Evolutionary conservation across 805 yeast species (phyloP).

Genomic region (Ogataea paradorogensis): DNA sequence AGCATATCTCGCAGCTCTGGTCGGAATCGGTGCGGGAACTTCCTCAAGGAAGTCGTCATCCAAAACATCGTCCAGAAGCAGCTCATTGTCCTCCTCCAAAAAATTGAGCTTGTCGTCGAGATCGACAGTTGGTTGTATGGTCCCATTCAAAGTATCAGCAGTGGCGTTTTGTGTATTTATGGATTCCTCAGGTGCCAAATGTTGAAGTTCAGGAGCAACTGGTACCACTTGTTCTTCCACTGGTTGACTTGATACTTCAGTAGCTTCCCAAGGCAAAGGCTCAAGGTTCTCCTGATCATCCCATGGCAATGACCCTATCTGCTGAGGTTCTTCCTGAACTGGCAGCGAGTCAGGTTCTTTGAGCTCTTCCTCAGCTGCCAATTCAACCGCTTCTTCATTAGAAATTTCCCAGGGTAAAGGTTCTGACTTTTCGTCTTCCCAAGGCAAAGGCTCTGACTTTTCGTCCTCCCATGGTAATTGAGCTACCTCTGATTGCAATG

Average conservation of each 20-base stretch:
- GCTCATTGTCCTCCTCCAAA: constrained; percentile 43
- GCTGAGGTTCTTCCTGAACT: background rate
- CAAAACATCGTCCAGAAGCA: constrained; percentile 33
- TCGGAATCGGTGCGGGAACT: background rate
- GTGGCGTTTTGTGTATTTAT: background rate
- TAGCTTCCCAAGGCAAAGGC: background rate
- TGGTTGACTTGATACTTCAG: background rate
- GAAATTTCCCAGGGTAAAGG: constrained; percentile 1
- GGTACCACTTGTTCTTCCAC: background rate
- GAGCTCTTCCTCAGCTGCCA: background rate
- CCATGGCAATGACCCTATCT: background rate
- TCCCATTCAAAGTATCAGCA: background rate
- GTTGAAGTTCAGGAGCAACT: background rate
- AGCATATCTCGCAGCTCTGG: constrained; percentile 1
- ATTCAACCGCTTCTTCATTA: background rate
- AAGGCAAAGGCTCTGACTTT: constrained; percentile 1
- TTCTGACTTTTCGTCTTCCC: constrained; percentile 3
- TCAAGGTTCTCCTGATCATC: background rate
- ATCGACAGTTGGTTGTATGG: constrained; percentile 4
- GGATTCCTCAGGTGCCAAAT: background rate
- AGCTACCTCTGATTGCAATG: too few species aligned
- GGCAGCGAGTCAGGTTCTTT: too few species aligned
- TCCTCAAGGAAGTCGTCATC: constrained; percentile 40
- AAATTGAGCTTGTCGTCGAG: constrained; percentile 40
- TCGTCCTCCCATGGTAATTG: constrained; percentile 5